Conservation (phyloP, 2,329 filamentous ascomycete genomes). For the Penicillium thymicola region DNA sequence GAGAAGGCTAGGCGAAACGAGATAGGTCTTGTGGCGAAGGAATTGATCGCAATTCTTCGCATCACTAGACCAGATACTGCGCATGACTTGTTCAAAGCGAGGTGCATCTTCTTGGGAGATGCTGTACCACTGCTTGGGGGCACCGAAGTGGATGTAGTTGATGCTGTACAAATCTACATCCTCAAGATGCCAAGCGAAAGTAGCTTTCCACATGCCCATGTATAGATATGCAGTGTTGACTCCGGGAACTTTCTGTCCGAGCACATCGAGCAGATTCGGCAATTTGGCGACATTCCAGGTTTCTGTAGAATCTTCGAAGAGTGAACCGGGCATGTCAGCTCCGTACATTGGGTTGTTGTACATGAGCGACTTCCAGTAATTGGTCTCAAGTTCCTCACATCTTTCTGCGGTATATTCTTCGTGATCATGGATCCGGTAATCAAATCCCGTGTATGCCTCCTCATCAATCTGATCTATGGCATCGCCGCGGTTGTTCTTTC, state of each 20-base stretch:
- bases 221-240: constrained; percentile 98
- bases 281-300: constrained; percentile 94
- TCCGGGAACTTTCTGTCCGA: constrained; percentile 92
- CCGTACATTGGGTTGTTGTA: constrained; percentile 95
- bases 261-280: constrained; percentile 85
- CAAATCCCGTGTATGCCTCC: constrained; percentile 82
- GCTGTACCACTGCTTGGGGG: constrained; percentile 99
- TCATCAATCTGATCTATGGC: constrained; percentile 79
- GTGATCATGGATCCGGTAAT: constrained; percentile 78
- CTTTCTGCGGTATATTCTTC: constrained; percentile 87
- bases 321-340: constrained; percentile 90
- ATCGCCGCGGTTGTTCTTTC: constrained; percentile 80
- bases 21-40: constrained; percentile 92
- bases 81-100: constrained; percentile 89
- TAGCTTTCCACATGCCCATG: constrained; percentile 99
- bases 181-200: constrained; percentile 97
- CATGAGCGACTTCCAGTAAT: constrained; percentile 96
- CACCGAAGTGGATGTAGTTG: constrained; percentile 98
- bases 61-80: constrained; percentile 81
- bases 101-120: constrained; percentile 94
- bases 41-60: constrained; percentile 96
- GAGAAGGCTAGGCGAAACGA: constrained; percentile 87
- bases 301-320: constrained; percentile 82
- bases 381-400: constrained; percentile 89
- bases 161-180: constrained; percentile 99